Conservation (phyloP, 1,284 basidiomycete genomes). For the Gomphus sp. region DNA sequence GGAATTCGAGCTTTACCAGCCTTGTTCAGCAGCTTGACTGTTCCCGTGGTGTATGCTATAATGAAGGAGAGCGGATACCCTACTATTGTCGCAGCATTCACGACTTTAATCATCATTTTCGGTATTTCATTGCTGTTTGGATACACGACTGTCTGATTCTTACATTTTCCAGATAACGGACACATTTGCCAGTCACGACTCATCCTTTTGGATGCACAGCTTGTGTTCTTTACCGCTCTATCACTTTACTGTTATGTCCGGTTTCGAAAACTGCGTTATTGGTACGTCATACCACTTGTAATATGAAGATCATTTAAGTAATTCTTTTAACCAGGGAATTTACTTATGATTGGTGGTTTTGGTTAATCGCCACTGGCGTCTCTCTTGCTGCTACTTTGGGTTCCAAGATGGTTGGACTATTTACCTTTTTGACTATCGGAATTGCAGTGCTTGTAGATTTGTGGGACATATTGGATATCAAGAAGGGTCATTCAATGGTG, state of each 20-base stretch:
- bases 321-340: conserved; percentile 56
- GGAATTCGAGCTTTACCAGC: conserved; percentile 91
- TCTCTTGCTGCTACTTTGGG: conserved; percentile 95
- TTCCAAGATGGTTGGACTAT: conserved; percentile 96
- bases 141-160: neutral
- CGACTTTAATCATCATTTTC: conserved; percentile 77
- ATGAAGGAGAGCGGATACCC: conserved; percentile 98
- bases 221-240: conserved; percentile 93
- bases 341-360: conserved; percentile 86
- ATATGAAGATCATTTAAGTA: conserved; percentile 10
- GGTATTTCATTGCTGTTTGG: conserved; percentile 41
- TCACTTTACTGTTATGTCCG: conserved; percentile 94
- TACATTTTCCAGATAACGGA: conserved; percentile 68
- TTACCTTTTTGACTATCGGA: conserved; percentile 88
- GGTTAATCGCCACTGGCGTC: conserved; percentile 85
- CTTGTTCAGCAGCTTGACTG: conserved; percentile 80
- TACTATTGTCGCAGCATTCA: conserved; percentile 81
- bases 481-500: conserved; percentile 79
- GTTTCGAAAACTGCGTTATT: conserved; percentile 92
- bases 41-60: conserved; percentile 89
- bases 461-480: conserved; percentile 90
- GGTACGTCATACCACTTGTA: conserved; percentile 34
- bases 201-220: conserved; percentile 90
- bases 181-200: conserved; percentile 94
- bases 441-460: conserved; percentile 88